phyloP scores from a whole-genome alignment of 345 rosid genomes.

The Balakata baccata region DNA sequence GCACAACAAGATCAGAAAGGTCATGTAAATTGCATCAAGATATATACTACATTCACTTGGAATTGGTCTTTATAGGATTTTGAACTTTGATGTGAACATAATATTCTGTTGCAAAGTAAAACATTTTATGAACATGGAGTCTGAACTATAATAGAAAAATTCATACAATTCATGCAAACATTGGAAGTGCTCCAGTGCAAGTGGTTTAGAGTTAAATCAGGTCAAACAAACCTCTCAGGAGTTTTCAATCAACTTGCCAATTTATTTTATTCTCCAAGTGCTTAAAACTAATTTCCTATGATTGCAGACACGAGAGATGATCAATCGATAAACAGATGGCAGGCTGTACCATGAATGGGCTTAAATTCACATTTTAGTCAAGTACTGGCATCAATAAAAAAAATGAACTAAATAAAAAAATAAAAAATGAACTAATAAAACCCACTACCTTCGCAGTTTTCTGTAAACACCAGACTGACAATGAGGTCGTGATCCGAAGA shows the following conservation, averaged over 20 bases:
- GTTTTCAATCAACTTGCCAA: not conserved
- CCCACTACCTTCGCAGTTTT: not conserved
- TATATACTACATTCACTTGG: not conserved
- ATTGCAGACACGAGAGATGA: not conserved
- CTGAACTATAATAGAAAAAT: not conserved
- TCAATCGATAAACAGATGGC: not conserved
- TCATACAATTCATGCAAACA: not conserved
- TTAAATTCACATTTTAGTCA: not conserved
- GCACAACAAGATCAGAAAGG: constrained; percentile 4
- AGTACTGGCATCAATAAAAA: not conserved
- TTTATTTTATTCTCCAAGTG: not conserved
- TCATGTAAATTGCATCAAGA: not conserved
- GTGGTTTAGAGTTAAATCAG: not conserved
- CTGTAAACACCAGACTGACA: not conserved
- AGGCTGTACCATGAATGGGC: not conserved
- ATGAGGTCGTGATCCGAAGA: too few species aligned
- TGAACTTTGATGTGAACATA: not conserved
- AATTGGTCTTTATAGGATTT: not conserved
- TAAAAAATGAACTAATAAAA: not conserved
- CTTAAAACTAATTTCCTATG: not conserved
- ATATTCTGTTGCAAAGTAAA: not conserved
- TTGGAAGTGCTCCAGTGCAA: not conserved
- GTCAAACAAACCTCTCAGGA: not conserved
- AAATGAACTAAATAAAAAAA: not conserved
- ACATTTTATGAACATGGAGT: not conserved